Evolutionary conservation across 306 rosid genomes (phyloP).

Genomic region (Prinsepia uniflora): DNA sequence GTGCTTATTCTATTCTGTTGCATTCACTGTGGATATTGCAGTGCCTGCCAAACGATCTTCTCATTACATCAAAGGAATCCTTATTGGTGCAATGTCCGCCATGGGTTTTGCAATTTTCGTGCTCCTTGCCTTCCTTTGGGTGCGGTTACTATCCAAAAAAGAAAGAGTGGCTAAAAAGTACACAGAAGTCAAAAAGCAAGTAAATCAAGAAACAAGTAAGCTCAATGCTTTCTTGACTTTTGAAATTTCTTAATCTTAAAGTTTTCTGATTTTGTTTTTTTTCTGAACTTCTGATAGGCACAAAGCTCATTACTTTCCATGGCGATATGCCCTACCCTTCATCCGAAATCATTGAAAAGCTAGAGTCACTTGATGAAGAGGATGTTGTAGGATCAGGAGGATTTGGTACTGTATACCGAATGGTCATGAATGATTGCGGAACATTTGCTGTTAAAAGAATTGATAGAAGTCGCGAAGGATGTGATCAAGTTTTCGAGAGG

Average conservation of each 20-base stretch:
- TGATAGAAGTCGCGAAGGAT: conserved; percentile 70
- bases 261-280: not conserved
- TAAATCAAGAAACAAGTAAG: conserved; percentile 59
- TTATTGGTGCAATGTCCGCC: conserved; percentile 68
- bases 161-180: conserved; percentile 68
- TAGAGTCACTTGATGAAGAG: conserved; percentile 76
- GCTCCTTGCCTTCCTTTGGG: conserved; percentile 65
- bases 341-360: conserved; percentile 72
- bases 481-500: conserved; percentile 85
- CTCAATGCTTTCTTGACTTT: conserved; percentile 17
- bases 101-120: conserved; percentile 52
- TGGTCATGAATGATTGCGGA: conserved; percentile 91
- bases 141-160: conserved; percentile 57
- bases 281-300: conserved; percentile 40
- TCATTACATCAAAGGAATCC: conserved; percentile 63
- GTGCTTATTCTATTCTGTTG: conserved; percentile 8
- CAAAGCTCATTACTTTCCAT: conserved; percentile 87
- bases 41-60: conserved; percentile 70
- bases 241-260: not conserved
- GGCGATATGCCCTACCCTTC: conserved; percentile 92
- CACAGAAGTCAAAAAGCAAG: conserved; percentile 77
- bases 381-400: conserved; percentile 90
- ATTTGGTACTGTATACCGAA: conserved; percentile 80
- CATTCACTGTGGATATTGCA: conserved; percentile 33
- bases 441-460: conserved; percentile 87